phyloP scores from a whole-genome alignment of 441 rosid species.

The Bocquillonia castaneifolia region DNA sequence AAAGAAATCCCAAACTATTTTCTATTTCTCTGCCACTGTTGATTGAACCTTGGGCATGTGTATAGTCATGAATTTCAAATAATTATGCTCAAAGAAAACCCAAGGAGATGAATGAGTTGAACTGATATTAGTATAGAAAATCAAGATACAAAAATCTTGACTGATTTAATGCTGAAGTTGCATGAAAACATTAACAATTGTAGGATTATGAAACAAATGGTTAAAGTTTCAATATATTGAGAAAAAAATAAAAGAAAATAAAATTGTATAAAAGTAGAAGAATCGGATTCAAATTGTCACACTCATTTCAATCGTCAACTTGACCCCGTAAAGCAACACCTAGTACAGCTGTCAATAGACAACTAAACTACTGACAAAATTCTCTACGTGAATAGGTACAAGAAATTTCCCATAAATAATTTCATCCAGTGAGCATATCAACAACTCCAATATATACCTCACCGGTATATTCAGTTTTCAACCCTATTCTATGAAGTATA shows the following conservation, averaged over 20 bases:
- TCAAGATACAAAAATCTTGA: not conserved
- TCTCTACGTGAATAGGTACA: not conserved
- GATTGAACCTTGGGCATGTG: not conserved
- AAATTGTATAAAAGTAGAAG: not conserved
- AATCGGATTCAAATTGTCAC: not conserved
- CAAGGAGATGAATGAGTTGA: not conserved
- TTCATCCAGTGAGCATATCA: not conserved
- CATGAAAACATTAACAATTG: not conserved
- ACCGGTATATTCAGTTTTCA: not conserved
- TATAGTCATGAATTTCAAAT: not conserved
- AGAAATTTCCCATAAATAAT: not conserved
- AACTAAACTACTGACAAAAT: not conserved
- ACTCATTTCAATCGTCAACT: not conserved
- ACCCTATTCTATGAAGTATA: too few species aligned
- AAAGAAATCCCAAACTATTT: not conserved
- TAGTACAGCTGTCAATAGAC: not conserved
- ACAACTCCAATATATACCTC: not conserved
- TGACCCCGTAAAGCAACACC: not conserved
- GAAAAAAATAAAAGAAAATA: too few species aligned
- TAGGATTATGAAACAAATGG: not conserved
- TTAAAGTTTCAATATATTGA: not conserved
- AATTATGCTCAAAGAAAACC: not conserved
- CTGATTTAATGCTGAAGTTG: slow-evolving; percentile 5
- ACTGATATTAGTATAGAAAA: not conserved
- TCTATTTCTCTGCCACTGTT: not conserved